Evolutionary conservation across 1,139 yeast genomes (phyloP), one percentile per base, ranked within the genome.

Genomic region (Pichia sp.): DNA sequence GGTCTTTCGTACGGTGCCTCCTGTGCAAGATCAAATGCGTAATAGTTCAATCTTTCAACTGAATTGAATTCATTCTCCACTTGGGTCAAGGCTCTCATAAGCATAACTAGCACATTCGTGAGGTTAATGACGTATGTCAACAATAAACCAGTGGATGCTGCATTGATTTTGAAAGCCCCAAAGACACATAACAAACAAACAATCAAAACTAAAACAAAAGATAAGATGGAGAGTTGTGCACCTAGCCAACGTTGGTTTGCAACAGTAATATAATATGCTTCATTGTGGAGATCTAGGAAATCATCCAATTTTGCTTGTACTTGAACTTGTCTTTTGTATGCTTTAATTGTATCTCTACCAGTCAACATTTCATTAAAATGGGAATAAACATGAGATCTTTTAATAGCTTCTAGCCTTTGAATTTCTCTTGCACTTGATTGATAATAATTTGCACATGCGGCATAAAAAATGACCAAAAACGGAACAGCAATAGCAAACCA

Each of bases 221-320:
- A 81, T 39, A 78, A 60, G 39, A 70, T 52, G 57, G 81, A 86
- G 52, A 85, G 66, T 47, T 81, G 75, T 1, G 83, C 79, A 26
- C 81, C 75, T 39, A 85, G 72, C 95, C 95, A 87, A 59, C 94
- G 75, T 65, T 85, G 95, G 51, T 77, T 76, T 0, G 81, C 85
- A 52, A 79, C 67, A 8, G 83, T 75, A 45, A 85, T 52, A 55
- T 71, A 81, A 55, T 81, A 79, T 2, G 92, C 85, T 54, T 84
- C 84, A 55, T 84, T 83, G 79, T 81, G 81, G 37, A 68, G 67
- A 60, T 87, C 73, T 46, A 84, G 64, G 31, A 73, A 67, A 9
- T 48, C 49, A 50, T 75, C 74, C 51, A 79, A 77, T 52, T 70
- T 73, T 3, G 58, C 51, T 37, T 75, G 57, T 56, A 85, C 85